These are phyloP conservation scores for Aspergillus candidus DNA, from an alignment of 2,329 filamentous ascomycete genomes.

Conservation along the genomic window DNA sequence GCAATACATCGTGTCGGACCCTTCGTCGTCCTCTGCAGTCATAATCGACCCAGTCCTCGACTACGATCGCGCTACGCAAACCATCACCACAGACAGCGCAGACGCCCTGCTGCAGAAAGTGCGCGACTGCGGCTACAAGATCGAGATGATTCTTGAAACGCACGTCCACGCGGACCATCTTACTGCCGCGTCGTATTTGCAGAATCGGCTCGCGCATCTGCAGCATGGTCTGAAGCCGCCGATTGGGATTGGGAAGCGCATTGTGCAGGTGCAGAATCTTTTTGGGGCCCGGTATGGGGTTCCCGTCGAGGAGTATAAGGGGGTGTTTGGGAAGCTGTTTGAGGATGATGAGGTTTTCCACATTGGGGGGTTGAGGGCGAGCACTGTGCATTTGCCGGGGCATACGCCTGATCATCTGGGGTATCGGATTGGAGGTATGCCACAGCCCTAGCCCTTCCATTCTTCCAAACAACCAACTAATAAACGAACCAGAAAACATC, in stretches of 20 bases:
- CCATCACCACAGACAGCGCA: constrained; percentile 48
- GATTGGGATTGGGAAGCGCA: constrained; percentile 55
- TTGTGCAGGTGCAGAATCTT: constrained; percentile 47
- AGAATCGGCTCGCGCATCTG: constrained; percentile 24
- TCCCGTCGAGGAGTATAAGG: constrained; percentile 37
- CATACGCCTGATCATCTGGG: constrained; percentile 60
- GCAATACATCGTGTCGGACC: constrained; percentile 58
- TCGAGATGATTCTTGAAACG: constrained; percentile 55
- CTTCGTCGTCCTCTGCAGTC: constrained; percentile 42
- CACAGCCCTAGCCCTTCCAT: no score
- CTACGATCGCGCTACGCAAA: constrained; percentile 43
- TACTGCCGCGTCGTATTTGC: constrained; percentile 54
- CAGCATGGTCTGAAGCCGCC: constrained; percentile 27
- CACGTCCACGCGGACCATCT: constrained; percentile 51
- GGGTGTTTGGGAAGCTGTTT: constrained; percentile 50
- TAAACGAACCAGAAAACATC: constrained; percentile 34
- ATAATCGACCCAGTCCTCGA: constrained; percentile 61
- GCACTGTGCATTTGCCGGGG: constrained; percentile 54
- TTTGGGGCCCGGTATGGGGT: constrained; percentile 51
- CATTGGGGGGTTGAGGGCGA: constrained; percentile 46
- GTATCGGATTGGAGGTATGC: constrained; percentile 48
- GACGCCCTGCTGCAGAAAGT: constrained; percentile 47
- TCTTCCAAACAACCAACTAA: background rate
- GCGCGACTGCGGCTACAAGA: constrained; percentile 40
- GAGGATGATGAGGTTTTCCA: constrained; percentile 51